Evolutionary conservation across 2,329 filamentous ascomycete species (phyloP).

Genomic region (Sporothrix protearum): DNA sequence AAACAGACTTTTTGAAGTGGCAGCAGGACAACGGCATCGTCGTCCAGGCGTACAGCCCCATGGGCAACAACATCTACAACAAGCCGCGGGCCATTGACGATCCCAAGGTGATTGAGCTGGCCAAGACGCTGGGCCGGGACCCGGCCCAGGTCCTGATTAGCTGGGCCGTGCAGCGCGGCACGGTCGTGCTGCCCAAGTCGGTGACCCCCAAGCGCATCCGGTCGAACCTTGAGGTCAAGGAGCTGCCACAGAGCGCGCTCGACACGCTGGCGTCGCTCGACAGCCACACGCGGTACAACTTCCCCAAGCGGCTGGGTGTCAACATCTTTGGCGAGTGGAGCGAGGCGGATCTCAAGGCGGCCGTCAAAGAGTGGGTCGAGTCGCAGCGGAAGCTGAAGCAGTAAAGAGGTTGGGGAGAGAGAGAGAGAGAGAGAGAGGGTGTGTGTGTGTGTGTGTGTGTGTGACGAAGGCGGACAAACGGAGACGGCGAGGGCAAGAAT

Average conservation of each 20-base stretch:
- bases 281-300: conserved; percentile 55
- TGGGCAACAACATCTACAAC: conserved; percentile 39
- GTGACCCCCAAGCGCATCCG: conserved; percentile 50
- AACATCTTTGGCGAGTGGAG: conserved; percentile 37
- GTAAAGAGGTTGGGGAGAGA: background rate
- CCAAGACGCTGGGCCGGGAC: conserved; percentile 16
- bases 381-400: conserved; percentile 12
- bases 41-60: conserved; percentile 64
- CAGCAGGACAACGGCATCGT: conserved; percentile 52
- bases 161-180: conserved; percentile 78
- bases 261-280: conserved; percentile 53
- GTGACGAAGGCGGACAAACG: background rate
- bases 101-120: conserved; percentile 15
- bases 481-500: background rate
- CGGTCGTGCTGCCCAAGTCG: conserved; percentile 73
- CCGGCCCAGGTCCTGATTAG: conserved; percentile 77
- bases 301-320: conserved; percentile 46
- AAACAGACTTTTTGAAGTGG: conserved; percentile 53
- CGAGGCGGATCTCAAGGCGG: conserved; percentile 14
- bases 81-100: conserved; percentile 21
- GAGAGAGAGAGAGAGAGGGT: too few relatives aligned
- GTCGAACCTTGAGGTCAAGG: conserved; percentile 53
- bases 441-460: too few relatives aligned
- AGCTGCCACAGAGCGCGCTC: conserved; percentile 53
- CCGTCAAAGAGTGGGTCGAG: conserved; percentile 22